Base-by-base conservation (phyloP, 176 grass and related monocot species). In the Phoenix roebelenii region DNA sequence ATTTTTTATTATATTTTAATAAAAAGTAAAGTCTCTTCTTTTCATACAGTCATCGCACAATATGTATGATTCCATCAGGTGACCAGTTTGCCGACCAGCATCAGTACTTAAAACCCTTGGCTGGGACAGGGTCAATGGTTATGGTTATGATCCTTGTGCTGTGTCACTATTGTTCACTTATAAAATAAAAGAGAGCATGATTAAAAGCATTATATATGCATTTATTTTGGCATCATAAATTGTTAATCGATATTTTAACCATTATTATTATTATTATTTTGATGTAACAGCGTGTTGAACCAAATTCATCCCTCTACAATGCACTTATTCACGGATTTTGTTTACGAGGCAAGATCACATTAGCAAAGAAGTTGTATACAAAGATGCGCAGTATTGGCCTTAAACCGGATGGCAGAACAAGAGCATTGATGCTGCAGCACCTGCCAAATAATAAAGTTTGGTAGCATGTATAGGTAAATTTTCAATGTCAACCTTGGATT, bases 341-440 rank as follows among this genome's bases (percentile, higher is more conserved):
- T 72, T 51, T 86, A 64, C 65, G 76, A 82, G 86, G 75, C 63
- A 84, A 85, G 68, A 75, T 56, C 65, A 69, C 23, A 50, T 53
- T 82, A 54, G 86, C 83, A 28, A 96, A 80, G 67, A 82, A 62
- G 51, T 30, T 82, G 25, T 86, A 82, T 64, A 50, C 23, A 0
- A 79, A 82, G 55, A 90, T 96, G 86, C 80, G 72, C 16, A 82
- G 67, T 58, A 75, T 87, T 66, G 86, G 77, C 16, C 77, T 96
- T 50, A 76, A 68, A 76, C 75, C 83, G 16, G 83, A 96, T 66
- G 83, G 72, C 39, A 87, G 78, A 77, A 87, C 80, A 49, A 84
- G 80, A 49, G 70, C 80, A 16, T 83, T 96, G 67, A 96, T 87
- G 83, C 80, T 90, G 50, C 83, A 87, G 50, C 61, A 96, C 65